Percentiles rank a stretch among this genome's conserved stretches.
Conservation (phyloP, 2,329 filamentous ascomycete genomes). For the Nannizziopsis barbatae region DNA sequence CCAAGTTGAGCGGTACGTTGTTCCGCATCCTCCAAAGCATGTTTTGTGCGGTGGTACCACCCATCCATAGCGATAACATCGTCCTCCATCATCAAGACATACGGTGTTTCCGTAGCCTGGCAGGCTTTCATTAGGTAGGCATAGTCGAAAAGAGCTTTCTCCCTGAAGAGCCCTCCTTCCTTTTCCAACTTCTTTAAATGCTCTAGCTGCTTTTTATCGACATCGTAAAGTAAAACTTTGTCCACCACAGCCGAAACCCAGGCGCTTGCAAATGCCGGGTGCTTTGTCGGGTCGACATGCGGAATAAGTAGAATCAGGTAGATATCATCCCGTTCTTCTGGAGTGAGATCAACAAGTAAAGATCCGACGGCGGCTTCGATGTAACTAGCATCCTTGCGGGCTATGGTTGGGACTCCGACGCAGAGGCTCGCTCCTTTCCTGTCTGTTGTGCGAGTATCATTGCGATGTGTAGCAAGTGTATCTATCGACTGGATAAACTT, state of each 20-base stretch:
- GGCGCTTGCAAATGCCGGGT: slow-evolving; percentile 33
- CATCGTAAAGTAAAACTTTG: slow-evolving; percentile 33
- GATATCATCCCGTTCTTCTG: slow-evolving; percentile 32
- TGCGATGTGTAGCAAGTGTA: background rate
- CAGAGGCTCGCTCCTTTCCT: slow-evolving; percentile 24
- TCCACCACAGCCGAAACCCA: slow-evolving; percentile 35
- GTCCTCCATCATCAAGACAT: slow-evolving; percentile 39
- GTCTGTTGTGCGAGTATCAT: background rate
- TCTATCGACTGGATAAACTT: slow-evolving; percentile 19
- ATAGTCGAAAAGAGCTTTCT: slow-evolving; percentile 39
- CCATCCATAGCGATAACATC: slow-evolving; percentile 39
- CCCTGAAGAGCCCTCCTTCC: slow-evolving; percentile 21
- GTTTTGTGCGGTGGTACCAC: slow-evolving; percentile 36
- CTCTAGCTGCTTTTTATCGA: slow-evolving; percentile 24
- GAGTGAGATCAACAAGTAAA: slow-evolving; percentile 34
- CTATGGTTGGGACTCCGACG: slow-evolving; percentile 36
- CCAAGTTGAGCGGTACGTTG: slow-evolving; percentile 21
- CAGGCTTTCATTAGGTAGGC: slow-evolving; percentile 34
- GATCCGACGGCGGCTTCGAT: slow-evolving; percentile 36
- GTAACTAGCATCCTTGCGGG: slow-evolving; percentile 32
- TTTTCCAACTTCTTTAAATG: slow-evolving; percentile 28
- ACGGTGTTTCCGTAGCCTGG: slow-evolving; percentile 27
- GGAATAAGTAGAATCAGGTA: slow-evolving; percentile 37
- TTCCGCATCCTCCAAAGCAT: slow-evolving; percentile 28
- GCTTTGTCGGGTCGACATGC: slow-evolving; percentile 32